Percentiles rank a stretch among this genome's conserved stretches.
These are phyloP conservation scores for Ilyonectria robusta DNA, from an alignment of 2,329 filamentous ascomycete species.

Conservation along the genomic window DNA sequence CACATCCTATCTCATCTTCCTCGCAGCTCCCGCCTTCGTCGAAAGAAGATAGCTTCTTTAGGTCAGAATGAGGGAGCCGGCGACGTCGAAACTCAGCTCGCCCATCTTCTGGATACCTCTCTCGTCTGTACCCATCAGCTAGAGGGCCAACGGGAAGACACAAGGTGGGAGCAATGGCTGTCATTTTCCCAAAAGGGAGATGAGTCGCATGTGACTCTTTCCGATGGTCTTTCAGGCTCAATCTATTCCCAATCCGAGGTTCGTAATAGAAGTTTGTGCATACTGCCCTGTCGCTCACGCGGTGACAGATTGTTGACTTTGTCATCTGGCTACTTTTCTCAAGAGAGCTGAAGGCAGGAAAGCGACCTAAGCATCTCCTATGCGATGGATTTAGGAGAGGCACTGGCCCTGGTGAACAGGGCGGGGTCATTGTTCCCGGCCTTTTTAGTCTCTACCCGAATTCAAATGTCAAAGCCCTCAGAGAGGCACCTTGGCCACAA, in stretches of 20 bases:
- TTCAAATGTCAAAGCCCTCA: constrained; percentile 77
- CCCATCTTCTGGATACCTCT: constrained; percentile 76
- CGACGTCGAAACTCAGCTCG: constrained; percentile 61
- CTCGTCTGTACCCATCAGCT: constrained; percentile 71
- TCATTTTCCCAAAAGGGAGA: constrained; percentile 75
- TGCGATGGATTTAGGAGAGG: constrained; percentile 84
- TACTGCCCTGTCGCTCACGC: constrained; percentile 30
- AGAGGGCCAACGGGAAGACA: constrained; percentile 47
- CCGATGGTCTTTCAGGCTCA: constrained; percentile 60
- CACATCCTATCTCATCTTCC: constrained; percentile 79
- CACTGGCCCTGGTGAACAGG: constrained; percentile 48
- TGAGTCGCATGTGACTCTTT: constrained; percentile 69
- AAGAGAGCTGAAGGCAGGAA: constrained; percentile 59
- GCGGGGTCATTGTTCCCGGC: constrained; percentile 71
- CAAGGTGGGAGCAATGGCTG: constrained; percentile 69
- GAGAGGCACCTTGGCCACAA: constrained; percentile 80
- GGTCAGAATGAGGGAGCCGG: constrained; percentile 49
- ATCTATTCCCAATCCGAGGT: constrained; percentile 76
- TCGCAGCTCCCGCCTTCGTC: constrained; percentile 72
- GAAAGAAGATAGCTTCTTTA: constrained; percentile 68
- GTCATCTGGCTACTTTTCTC: constrained; percentile 84
- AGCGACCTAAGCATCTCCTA: constrained; percentile 79
- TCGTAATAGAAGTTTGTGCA: constrained; percentile 27
- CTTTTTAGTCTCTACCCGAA: constrained; percentile 77
- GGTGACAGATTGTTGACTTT: constrained; percentile 80